Base-by-base conservation (phyloP, 2,329 filamentous ascomycete species). In the Dactylonectria macrodidyma region DNA sequence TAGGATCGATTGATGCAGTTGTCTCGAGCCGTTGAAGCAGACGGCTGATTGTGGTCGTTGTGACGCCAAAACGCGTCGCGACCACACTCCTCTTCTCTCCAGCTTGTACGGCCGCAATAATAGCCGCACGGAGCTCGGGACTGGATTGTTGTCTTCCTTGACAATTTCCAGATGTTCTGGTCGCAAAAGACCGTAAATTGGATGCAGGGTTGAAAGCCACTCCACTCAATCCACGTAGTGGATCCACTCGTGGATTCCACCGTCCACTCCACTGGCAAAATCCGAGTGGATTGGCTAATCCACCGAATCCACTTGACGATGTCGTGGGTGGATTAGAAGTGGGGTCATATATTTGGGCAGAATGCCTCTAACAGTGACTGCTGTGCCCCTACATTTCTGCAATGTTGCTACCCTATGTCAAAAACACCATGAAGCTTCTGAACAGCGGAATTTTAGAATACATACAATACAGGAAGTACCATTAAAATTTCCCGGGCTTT, bases 201-300 rank as follows among this genome's bases (percentile, higher is more conserved):
- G n/a, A n/a, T n/a, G n/a, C 26, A 30, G 26, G 26, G 26, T 30
- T 30, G 26, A 30, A 30, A 30, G 26, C 26, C 26, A 30, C 26
- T 41, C 56, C 47, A 59, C 9, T 47, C 16, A 59, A 59, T n/a
- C 36, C 36, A 14, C 36, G 36, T 38, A 38, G 36, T 38, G 36
- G 36, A 46, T 46, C 41, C 41, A 38, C 36, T 38, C 12, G 14
- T 44, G 41, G 41, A 44, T 44, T 44, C 41, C 41, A 44, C 41
- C 16, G 41, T 44, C 41, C 41, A 44, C 41, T 38, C 36, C 36
- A 46, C 41, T 46, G 41, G 41, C 41, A 46, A 46, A 46, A 46
- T 46, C 41, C 41, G 12, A 46, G 41, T 46, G 36, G 36, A 41
- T 41, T 41, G 36, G 36, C 36, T 11, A 41, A 41, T 41, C 36